phyloP scores from a whole-genome alignment of 2,329 filamentous ascomycete species.

The Diaporthe sp. region DNA sequence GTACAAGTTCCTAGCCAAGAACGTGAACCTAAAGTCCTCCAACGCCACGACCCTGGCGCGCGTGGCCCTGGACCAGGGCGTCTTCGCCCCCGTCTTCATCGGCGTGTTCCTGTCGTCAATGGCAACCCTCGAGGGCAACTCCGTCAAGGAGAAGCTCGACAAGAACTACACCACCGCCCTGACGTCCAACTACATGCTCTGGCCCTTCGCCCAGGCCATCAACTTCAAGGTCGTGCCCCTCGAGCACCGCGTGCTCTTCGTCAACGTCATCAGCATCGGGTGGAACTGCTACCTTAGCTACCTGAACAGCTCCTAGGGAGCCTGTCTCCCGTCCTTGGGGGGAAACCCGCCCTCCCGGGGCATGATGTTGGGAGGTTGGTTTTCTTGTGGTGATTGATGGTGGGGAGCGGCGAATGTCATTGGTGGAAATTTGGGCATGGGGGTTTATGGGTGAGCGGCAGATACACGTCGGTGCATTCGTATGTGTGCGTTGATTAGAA shows the following conservation, averaged over 20 bases:
- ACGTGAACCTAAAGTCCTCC: slow-evolving; percentile 71
- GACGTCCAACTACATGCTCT: slow-evolving; percentile 86
- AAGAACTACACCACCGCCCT: slow-evolving; percentile 78
- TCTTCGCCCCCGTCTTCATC: slow-evolving; percentile 89
- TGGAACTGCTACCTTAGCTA: slow-evolving; percentile 75
- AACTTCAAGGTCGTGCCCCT: slow-evolving; percentile 92
- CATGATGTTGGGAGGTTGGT: background rate
- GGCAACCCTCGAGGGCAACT: slow-evolving; percentile 80
- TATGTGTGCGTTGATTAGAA: background rate
- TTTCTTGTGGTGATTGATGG: background rate
- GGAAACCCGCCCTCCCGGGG: background rate
- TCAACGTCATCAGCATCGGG: slow-evolving; percentile 80
- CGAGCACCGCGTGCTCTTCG: slow-evolving; percentile 84
- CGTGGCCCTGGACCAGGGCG: slow-evolving; percentile 81
- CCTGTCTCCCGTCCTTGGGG: too few species aligned
- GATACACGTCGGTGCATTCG: background rate
- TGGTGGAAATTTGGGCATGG: background rate
- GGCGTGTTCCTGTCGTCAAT: slow-evolving; percentile 84
- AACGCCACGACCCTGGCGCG: slow-evolving; percentile 80
- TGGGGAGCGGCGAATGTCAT: background rate
- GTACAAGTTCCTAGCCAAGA: slow-evolving; percentile 82
- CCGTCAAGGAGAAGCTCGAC: slow-evolving; percentile 72
- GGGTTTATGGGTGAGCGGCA: background rate
- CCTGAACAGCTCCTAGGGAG: slow-evolving; percentile 60
- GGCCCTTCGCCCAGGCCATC: slow-evolving; percentile 84